Base-by-base conservation (phyloP, 345 rosid species). In the Pugionium dolabratum region DNA sequence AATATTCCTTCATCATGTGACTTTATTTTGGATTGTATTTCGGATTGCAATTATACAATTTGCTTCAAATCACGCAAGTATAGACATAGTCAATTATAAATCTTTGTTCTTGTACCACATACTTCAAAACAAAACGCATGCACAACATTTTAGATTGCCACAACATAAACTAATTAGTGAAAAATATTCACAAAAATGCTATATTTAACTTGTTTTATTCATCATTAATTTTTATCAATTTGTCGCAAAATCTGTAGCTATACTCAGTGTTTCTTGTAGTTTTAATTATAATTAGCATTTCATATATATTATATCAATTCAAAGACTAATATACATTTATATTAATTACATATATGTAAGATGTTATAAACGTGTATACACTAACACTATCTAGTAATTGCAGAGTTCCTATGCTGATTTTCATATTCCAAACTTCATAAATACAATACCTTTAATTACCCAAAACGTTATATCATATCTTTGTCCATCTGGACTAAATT, bases 1-100 rank as follows among this genome's bases (percentile, higher is more conserved):
- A 67, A 61, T 74, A 74, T 74, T 74, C 77, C 50, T 33, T 61
- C 48, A 39, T 54, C 77, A 74, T 74, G 77, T 74, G 69, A 67
- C 52, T 53, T 29, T 52, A 52, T 47, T 53, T 67, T 67, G 63
- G 77, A 74, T 33, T 49, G 72, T 73, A 42, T 47, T 53, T 67
- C 62, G 58, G 77, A 74, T 33, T 56, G 72, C 67, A 42, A 51
- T 59, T 59, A 58, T 42, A 52, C 61, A 57, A 37, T 29, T 65
- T 36, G 69, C 52, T 66, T 43, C 61, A 35, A 56, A 51, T 49
- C 31, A 42, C 10, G 10, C 7, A 49, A 48, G 46, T 58, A 50
- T 57, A 27, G 5, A 49, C 44, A 25, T 27, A 3, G 49, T 26
- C 59, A 45, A 48, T 48, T 25, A 25, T 18, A 31, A 31, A 40